Conservation (phyloP, 2,329 filamentous ascomycete species). For the Claviceps sp. region DNA sequence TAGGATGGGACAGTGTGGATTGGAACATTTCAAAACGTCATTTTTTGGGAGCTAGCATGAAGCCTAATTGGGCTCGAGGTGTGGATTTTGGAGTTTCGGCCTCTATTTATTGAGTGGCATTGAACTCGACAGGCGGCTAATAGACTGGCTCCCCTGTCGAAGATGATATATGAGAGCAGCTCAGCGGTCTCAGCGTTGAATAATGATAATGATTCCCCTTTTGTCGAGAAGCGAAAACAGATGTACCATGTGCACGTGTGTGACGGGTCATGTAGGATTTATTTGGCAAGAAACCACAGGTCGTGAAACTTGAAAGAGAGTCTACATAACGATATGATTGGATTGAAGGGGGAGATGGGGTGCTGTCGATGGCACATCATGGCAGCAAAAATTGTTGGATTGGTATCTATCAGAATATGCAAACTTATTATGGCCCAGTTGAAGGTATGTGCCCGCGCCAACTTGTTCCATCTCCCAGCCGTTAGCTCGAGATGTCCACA, state of each 20-base stretch:
- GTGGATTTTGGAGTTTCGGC: conserved; percentile 2
- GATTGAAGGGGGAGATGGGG: no score
- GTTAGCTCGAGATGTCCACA: no score
- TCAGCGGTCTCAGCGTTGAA: neutral
- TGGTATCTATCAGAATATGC: no score
- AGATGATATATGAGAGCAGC: neutral
- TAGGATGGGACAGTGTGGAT: neutral
- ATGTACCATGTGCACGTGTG: neutral
- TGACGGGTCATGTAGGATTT: neutral
- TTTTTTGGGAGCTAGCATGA: neutral
- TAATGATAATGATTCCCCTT: conserved; percentile 1
- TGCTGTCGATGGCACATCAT: no score
- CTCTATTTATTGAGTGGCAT: conserved; percentile 1
- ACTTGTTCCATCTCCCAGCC: no score
- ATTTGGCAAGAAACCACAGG: neutral
- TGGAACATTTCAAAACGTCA: neutral
- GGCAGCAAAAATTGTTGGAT: no score
- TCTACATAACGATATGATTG: no score
- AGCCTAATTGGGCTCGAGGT: neutral
- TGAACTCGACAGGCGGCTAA: conserved; percentile 3
- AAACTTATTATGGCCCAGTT: no score
- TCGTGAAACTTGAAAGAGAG: neutral
- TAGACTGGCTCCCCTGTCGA: neutral
- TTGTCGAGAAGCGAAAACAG: neutral
- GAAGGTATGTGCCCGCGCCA: no score